Base-by-base conservation (phyloP, 257 asterid genomes). In the Jaltomata sinuosa region DNA sequence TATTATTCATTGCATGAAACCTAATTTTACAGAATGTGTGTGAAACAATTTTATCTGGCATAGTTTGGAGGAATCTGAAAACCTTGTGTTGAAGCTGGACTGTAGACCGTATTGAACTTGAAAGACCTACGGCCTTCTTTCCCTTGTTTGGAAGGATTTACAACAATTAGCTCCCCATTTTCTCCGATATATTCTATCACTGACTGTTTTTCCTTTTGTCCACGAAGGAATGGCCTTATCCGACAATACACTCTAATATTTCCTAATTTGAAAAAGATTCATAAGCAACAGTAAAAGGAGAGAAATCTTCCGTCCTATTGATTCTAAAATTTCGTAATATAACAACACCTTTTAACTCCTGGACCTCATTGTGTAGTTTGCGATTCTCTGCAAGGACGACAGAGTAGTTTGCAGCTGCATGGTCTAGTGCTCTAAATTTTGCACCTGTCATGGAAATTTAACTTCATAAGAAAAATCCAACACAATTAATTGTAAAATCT, bases 171-270 rank as follows among this genome's bases (percentile, higher is more conserved):
- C 87, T 97, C 98, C 76, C 99, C 99, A 85, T 92, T 90, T 83
- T 95, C 98, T 85, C 99, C 99, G 76, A 93, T 82, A 72, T 92
- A 84, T 69, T 97, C 98, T 11, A 95, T 45, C 79, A 87, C 90
- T 19, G 99, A 81, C 83, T 93, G 94, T 59, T 83, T 97, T 85
- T 92, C 97, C 82, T 89, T 92, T 87, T 94, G 97, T 40, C 97
- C 98, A 0, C 95, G 94, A 42, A 89, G 91, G 87, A 95, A 97
- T 53, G 99, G 99, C 91, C 99, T 94, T 89, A 93, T 81, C 84
- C 99, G 91, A 81, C 99, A 97, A 79, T 94, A 97, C 65, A 95
- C 99, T 87, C 99, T 92, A 83, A 97, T 97, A 62, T 95, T 97
- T 84, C 99, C 99, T 97, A 80, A 86, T 65, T 49, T 47, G 29